Evolutionary conservation across 805 yeast species (phyloP), one percentile per base, ranked within the genome.

Genomic region (Metschnikowia borealis): DNA sequence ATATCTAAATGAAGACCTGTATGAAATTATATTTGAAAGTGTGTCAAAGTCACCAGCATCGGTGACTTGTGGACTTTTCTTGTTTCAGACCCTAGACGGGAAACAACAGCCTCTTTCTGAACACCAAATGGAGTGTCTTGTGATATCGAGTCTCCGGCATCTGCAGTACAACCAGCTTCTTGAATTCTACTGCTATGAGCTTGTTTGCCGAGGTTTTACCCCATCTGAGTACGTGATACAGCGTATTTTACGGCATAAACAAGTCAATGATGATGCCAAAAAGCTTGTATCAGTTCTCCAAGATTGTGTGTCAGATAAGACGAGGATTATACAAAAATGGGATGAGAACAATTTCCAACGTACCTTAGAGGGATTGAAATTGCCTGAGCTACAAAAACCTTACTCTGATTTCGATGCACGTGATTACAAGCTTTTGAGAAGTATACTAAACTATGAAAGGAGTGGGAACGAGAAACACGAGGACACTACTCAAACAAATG

Each of bases 11-110:
- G 42, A 54, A 2, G 54, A 59, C 21, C 66, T 66, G 54, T 43
- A 50, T 15, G 45, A 42, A 10, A 66, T 73, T 7, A 57, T 71
- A 1, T 35, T 66, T 14, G 52, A 60, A 31, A 55, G 73, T 6
- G 31, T 71, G 18, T 55, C 68, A 4, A 55, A 53, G 17, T 65
- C 72, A 0, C 56, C 63, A 4, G 67, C 70, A 0, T 57, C 65
- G 6, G 67, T 65, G 49, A 47, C 54, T 26, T 62, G 64, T 8
- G 65, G 75, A 1, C 31, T 65, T 7, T 42, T 53, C 1, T 38
- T 70, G 5, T 68, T 56, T 49, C 39, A 57, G 20, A 62, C 58
- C 44, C 53, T 70, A 46, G 58, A 58, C 32, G 7, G 20, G 1
- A 48, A 35, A 0, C 33, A 41, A 0, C 36, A 23, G 3, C 21